Conservation (phyloP, 106 monocot genomes). For the Gastrodia elata region DNA sequence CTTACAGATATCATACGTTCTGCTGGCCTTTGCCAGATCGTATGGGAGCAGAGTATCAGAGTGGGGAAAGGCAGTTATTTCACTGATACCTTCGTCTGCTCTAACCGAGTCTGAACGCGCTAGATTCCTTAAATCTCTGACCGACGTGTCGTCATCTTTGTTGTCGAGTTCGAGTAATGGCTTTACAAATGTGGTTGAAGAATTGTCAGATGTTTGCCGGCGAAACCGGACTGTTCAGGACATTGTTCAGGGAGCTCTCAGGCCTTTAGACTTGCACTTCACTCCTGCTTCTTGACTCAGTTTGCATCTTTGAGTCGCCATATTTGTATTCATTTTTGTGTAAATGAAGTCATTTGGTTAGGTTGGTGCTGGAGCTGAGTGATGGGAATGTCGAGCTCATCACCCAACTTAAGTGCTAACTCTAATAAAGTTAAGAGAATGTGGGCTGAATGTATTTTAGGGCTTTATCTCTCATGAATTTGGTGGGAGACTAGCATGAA, state of each 20-base stretch:
- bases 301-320: no score
- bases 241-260: constrained; percentile 83
- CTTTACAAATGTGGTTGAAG: constrained; percentile 49
- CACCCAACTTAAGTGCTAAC: no score
- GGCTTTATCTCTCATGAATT: no score
- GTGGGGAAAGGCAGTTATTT: constrained; percentile 69
- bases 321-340: no score
- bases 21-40: constrained; percentile 49
- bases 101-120: constrained; percentile 68
- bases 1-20: constrained; percentile 62
- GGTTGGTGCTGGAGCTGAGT: no score
- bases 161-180: constrained; percentile 26
- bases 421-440: no score
- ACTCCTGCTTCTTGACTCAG: constrained; percentile 25
- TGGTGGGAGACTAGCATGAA: no score
- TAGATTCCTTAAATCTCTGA: constrained; percentile 52
- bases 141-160: constrained; percentile 31
- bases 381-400: no score
- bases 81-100: constrained; percentile 62
- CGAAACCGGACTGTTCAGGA: constrained; percentile 79
- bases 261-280: constrained; percentile 75
- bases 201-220: constrained; percentile 85
- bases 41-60: constrained; percentile 51
- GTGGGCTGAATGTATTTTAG: no score
- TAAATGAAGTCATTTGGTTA: no score